Evolutionary conservation across 768 basidiomycete genomes (phyloP).

Genomic region (Russula sp.): DNA sequence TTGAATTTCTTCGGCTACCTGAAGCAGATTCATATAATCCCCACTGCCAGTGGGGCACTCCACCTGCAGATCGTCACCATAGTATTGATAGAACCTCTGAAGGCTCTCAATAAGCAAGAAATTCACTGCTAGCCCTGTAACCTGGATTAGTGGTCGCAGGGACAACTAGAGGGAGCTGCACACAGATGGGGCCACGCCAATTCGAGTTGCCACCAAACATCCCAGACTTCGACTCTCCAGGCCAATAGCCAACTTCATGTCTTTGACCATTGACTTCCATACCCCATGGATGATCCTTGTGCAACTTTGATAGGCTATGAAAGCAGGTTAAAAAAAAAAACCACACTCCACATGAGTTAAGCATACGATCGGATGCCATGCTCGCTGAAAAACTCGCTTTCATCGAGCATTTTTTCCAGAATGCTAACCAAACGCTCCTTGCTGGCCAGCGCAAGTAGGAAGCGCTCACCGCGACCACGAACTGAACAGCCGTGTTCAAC

Average conservation of each 20-base stretch:
- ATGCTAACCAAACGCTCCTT: slow-evolving; percentile 87
- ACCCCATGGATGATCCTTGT: slow-evolving; percentile 89
- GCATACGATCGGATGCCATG: slow-evolving; percentile 93
- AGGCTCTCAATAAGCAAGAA: slow-evolving; percentile 93
- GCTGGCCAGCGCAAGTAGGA: slow-evolving; percentile 81
- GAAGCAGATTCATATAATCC: slow-evolving; percentile 94
- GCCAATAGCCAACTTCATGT: slow-evolving; percentile 95
- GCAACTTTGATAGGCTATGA: slow-evolving; percentile 76
- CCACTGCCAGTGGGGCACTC: slow-evolving; percentile 97
- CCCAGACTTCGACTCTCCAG: slow-evolving; percentile 91
- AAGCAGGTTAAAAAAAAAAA: neutral
- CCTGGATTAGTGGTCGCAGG: neutral
- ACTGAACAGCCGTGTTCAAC: slow-evolving; percentile 24
- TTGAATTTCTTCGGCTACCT: slow-evolving; percentile 95
- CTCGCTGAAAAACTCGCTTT: slow-evolving; percentile 93
- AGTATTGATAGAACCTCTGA: slow-evolving; percentile 97
- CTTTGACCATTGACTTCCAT: slow-evolving; percentile 90
- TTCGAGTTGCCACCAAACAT: slow-evolving; percentile 99
- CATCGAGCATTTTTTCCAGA: slow-evolving; percentile 94
- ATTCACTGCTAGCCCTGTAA: slow-evolving; percentile 87
- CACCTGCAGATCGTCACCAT: slow-evolving; percentile 85
- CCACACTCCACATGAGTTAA: neutral
- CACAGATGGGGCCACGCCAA: slow-evolving; percentile 89
- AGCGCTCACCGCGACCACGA: slow-evolving; percentile 74
- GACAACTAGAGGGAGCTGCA: slow-evolving; percentile 23